Percentiles rank a stretch among this genome's conserved stretches.
Conservation (phyloP, 2,329 filamentous ascomycete genomes). For the Exophiala alcalophila region DNA sequence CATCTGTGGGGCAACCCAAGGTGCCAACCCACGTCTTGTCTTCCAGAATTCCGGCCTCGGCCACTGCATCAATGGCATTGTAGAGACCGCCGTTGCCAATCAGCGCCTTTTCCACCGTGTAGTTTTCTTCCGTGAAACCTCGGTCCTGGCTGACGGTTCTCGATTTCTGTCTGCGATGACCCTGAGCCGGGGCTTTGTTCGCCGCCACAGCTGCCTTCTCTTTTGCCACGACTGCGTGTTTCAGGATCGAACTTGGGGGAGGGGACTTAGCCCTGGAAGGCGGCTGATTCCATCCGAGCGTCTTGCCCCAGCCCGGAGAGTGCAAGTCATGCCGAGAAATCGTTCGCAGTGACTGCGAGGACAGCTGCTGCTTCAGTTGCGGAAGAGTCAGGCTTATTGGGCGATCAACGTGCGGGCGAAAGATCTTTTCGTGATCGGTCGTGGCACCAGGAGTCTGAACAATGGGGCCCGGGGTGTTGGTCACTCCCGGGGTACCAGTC, state of each 20-base stretch:
- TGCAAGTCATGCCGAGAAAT: constrained; percentile 71
- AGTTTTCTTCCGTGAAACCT: constrained; percentile 73
- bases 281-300: constrained; percentile 69
- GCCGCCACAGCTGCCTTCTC: constrained; percentile 16
- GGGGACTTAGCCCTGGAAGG: constrained; percentile 69
- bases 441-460: constrained; percentile 42
- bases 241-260: constrained; percentile 71
- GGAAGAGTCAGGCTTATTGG: constrained; percentile 23
- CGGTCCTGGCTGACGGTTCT: constrained; percentile 60
- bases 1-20: constrained; percentile 89
- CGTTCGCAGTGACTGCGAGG: constrained; percentile 42
- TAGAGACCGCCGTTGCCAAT: constrained; percentile 90
- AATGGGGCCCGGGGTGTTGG: constrained; percentile 16
- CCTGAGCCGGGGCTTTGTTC: constrained; percentile 5
- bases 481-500: constrained; percentile 1
- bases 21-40: constrained; percentile 91
- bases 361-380: constrained; percentile 48
- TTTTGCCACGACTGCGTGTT: constrained; percentile 48
- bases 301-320: constrained; percentile 70
- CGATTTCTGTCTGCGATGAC: constrained; percentile 14
- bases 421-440: constrained; percentile 44
- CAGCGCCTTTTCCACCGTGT: constrained; percentile 78
- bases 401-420: constrained; percentile 30
- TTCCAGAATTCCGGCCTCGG: constrained; percentile 63
- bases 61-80: constrained; percentile 79